These are phyloP conservation scores for Komagataella mondaviorum DNA, from an alignment of 805 yeast genomes.

Conservation along the genomic window DNA sequence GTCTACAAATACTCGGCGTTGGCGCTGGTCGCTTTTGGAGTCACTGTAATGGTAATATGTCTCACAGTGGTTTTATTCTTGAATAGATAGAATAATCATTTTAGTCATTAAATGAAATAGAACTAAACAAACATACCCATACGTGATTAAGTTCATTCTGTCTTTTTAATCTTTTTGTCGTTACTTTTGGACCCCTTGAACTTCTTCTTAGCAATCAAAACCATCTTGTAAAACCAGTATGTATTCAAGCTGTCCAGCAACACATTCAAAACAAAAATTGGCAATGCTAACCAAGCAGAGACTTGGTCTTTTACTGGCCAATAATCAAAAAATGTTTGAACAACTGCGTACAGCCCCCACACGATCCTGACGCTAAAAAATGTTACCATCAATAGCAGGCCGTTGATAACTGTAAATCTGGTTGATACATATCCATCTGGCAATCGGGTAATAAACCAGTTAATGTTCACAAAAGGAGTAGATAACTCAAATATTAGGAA, in stretches of 20 bases:
- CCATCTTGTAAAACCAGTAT: constrained; percentile 85
- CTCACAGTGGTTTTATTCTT: constrained; percentile 21
- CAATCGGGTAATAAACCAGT: constrained; percentile 79
- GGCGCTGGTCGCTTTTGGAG: constrained; percentile 53
- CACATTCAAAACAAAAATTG: constrained; percentile 44
- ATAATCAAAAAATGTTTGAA: constrained; percentile 30
- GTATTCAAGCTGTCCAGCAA: constrained; percentile 58
- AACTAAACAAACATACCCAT: background rate
- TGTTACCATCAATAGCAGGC: constrained; percentile 48
- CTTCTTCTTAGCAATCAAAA: constrained; percentile 53
- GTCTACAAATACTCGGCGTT: constrained; percentile 35
- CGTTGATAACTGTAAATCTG: constrained; percentile 48
- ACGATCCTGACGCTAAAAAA: constrained; percentile 71
- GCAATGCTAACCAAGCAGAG: constrained; percentile 31
- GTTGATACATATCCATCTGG: constrained; percentile 55
- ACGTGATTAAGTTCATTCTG: no score
- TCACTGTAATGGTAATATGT: constrained; percentile 34
- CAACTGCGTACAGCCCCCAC: constrained; percentile 79
- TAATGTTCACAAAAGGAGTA: constrained; percentile 88
- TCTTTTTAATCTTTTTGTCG: background rate
- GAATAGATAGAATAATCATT: background rate
- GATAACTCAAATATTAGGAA: constrained; percentile 80
- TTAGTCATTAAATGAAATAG: background rate
- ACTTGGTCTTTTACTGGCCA: constrained; percentile 25
- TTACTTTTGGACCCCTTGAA: background rate